These are phyloP conservation scores for Candida morakotiae DNA, from an alignment of 805 yeast species.

Conservation along the genomic window DNA sequence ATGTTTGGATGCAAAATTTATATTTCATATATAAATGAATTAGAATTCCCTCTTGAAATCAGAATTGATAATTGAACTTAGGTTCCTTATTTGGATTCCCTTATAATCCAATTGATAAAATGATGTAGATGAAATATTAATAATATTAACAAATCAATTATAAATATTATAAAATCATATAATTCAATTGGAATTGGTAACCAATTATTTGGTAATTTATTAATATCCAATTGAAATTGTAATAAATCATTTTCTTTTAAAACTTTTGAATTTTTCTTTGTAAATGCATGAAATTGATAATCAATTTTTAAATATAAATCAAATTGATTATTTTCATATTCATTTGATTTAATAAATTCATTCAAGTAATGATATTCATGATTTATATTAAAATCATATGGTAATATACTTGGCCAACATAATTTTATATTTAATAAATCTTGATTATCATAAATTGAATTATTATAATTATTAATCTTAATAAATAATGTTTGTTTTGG, in stretches of 20 bases:
- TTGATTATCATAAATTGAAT: constrained; percentile 19
- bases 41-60: no score
- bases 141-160: constrained; percentile 22
- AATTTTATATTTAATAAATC: constrained; percentile 25
- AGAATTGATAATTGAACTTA: no score
- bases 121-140: constrained; percentile 2
- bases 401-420: constrained; percentile 35
- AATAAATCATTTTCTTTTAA: constrained; percentile 11
- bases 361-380: constrained; percentile 19
- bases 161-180: constrained; percentile 21
- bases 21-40: no score
- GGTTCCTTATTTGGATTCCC: no score
- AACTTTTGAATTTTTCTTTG: constrained; percentile 11
- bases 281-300: constrained; percentile 18
- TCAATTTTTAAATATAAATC: constrained; percentile 23
- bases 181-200: constrained; percentile 33
- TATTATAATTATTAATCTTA: constrained; percentile 29
- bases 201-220: constrained; percentile 20
- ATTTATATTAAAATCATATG: constrained; percentile 19
- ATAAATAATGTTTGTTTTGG: constrained; percentile 19
- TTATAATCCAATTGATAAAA: constrained; percentile 10
- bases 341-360: constrained; percentile 6
- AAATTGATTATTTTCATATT: constrained; percentile 9
- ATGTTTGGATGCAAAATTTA: constrained; percentile 1
- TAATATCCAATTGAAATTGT: constrained; percentile 22